Evolutionary conservation across 495 filamentous ascomycete genomes (phyloP).

Genomic region (Xylaria sp.): DNA sequence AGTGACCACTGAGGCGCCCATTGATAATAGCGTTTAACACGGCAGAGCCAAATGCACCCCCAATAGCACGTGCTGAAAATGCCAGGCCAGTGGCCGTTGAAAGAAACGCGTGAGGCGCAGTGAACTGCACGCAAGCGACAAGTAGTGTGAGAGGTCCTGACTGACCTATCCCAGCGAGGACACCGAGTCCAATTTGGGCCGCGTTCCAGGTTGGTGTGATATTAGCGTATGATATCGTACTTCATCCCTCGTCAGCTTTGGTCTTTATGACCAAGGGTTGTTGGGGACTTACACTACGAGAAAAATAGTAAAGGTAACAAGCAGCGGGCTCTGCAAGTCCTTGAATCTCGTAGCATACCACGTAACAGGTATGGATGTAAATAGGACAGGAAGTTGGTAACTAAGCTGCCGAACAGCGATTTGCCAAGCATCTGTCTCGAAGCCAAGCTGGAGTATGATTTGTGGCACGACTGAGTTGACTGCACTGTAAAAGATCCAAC

Average conservation of each 20-base stretch:
- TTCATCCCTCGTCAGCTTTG: neutral
- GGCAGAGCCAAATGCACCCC: constrained; percentile 61
- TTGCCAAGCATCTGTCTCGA: constrained; percentile 50
- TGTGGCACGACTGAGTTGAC: constrained; percentile 63
- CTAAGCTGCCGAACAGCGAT: constrained; percentile 60
- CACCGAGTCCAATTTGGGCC: constrained; percentile 56
- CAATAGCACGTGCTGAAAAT: constrained; percentile 61
- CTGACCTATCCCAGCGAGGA: constrained; percentile 59
- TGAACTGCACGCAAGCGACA: constrained; percentile 60
- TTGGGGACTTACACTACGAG: constrained; percentile 48
- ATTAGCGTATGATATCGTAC: constrained; percentile 54
- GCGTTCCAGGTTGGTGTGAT: constrained; percentile 55
- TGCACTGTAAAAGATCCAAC: constrained; percentile 65
- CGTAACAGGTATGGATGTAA: constrained; percentile 50
- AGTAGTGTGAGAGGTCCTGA: constrained; percentile 58
- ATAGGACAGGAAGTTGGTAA: constrained; percentile 45
- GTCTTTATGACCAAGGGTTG: neutral
- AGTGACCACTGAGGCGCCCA: constrained; percentile 49
- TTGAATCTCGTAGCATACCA: constrained; percentile 59
- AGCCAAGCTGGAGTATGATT: constrained; percentile 61
- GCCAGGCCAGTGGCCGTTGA: constrained; percentile 62
- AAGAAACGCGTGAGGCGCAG: constrained; percentile 60
- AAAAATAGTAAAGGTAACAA: constrained; percentile 57
- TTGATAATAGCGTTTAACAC: constrained; percentile 63
- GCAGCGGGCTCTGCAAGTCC: constrained; percentile 56